Conservation (phyloP, 1,284 basidiomycete genomes). For the Mycosarcoma mackinlayi region DNA sequence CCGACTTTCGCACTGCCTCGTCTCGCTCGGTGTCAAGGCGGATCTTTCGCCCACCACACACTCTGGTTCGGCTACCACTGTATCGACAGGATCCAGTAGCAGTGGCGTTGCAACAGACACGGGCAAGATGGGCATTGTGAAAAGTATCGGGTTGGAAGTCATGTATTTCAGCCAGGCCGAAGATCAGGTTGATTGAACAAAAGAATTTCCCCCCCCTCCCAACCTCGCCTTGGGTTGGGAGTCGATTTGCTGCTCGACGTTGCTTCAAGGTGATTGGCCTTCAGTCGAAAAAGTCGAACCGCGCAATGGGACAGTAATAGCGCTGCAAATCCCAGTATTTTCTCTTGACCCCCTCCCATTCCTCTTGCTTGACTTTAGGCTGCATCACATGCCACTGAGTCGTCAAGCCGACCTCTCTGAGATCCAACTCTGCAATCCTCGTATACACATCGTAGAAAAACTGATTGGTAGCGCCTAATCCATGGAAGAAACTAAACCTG, state of each 20-base stretch:
- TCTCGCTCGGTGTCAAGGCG: slow-evolving; percentile 87
- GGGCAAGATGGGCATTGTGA: slow-evolving; percentile 70
- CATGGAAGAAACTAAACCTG: slow-evolving; percentile 89
- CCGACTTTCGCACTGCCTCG: slow-evolving; percentile 85
- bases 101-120: too few relatives aligned
- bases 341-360: slow-evolving; percentile 61
- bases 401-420: slow-evolving; percentile 80
- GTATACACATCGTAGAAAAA: slow-evolving; percentile 87
- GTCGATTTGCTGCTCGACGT: too few relatives aligned
- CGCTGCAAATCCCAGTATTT: slow-evolving; percentile 61
- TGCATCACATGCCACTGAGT: slow-evolving; percentile 79
- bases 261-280: too few relatives aligned
- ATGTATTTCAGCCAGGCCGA: slow-evolving; percentile 77
- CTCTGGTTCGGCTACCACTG: too few relatives aligned
- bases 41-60: slow-evolving; percentile 80
- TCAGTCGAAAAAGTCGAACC: slow-evolving; percentile 25
- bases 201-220: too few relatives aligned
- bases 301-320: slow-evolving; percentile 50
- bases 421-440: slow-evolving; percentile 84
- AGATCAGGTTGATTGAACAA: too few relatives aligned
- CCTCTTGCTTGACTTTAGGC: slow-evolving; percentile 50
- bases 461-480: slow-evolving; percentile 90
- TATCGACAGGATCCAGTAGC: too few relatives aligned
- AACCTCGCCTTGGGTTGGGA: too few relatives aligned
- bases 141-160: slow-evolving; percentile 86